These are phyloP conservation scores for Ochromonas danica DNA, from an alignment of 108 stramenopile species.

Conservation along the genomic window DNA sequence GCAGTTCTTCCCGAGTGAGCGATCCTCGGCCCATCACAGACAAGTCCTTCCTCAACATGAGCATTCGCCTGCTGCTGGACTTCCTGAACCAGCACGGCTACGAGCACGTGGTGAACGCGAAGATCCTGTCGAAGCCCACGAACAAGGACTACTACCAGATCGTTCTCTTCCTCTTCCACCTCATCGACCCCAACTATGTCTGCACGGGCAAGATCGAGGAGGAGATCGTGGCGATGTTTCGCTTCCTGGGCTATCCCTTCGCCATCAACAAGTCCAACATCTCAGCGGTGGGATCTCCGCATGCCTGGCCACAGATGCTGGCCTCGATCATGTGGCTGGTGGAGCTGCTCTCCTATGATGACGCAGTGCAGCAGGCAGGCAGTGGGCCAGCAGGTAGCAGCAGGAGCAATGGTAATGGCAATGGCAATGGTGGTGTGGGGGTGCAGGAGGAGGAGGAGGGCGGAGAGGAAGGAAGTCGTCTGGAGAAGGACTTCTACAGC, in stretches of 20 bases:
- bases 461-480: constrained; percentile 36
- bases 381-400: too few species aligned
- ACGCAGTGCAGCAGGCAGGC: constrained; percentile 44
- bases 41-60: constrained; percentile 68
- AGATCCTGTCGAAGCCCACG: constrained; percentile 76
- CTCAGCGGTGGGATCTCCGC: constrained; percentile 93
- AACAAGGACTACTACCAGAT: constrained; percentile 90
- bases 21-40: constrained; percentile 64
- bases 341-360: constrained; percentile 70
- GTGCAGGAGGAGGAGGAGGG: constrained; percentile 40
- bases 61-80: constrained; percentile 66
- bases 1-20: too few species aligned
- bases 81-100: constrained; percentile 68
- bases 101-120: constrained; percentile 71
- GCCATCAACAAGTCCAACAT: constrained; percentile 73
- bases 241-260: constrained; percentile 87
- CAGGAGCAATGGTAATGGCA: constrained; percentile 37
- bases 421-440: constrained; percentile 41
- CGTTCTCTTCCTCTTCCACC: constrained; percentile 82
- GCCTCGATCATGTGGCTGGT: constrained; percentile 92
- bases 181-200: constrained; percentile 65
- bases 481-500: constrained; percentile 71
- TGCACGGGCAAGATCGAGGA: constrained; percentile 83
- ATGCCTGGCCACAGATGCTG: constrained; percentile 95
- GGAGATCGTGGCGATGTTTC: constrained; percentile 83